Conservation (phyloP, 441 rosid species). For the Erodium texanum region DNA sequence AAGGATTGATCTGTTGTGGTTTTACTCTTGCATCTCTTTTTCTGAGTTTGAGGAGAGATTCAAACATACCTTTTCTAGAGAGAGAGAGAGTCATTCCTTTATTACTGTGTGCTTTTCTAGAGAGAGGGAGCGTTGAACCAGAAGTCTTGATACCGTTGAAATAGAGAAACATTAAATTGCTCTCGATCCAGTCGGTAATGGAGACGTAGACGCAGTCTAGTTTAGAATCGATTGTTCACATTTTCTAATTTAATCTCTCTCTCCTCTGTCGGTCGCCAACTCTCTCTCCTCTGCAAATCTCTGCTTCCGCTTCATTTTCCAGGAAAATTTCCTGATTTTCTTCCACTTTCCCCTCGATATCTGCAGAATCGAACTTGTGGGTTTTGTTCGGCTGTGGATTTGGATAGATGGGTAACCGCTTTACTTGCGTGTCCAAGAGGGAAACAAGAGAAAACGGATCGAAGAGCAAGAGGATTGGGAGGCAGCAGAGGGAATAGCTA, state of each 20-base stretch:
- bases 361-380: conserved; percentile 3
- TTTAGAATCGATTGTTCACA: background rate
- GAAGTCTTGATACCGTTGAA: background rate
- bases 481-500: conserved; percentile 63
- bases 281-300: background rate
- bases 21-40: background rate
- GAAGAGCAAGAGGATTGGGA: conserved; percentile 51
- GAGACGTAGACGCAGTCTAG: background rate
- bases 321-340: background rate
- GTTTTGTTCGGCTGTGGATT: conserved; percentile 7
- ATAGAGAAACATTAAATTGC: background rate
- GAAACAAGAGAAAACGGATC: conserved; percentile 36
- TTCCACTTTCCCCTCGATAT: background rate
- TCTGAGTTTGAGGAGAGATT: background rate
- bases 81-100: background rate
- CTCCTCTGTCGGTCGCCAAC: no score
- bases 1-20: background rate
- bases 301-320: background rate
- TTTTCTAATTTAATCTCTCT: background rate
- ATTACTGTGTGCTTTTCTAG: no score
- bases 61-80: background rate
- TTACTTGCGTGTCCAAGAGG: conserved; percentile 48
- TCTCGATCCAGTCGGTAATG: background rate
- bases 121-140: background rate
- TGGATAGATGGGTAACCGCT: conserved; percentile 42